A percentile compares a stretch with the other conserved stretches of the same genome.
These are phyloP conservation scores for Aspergillus heteromorphus DNA, from an alignment of 495 filamentous ascomycete genomes.

Conservation along the genomic window DNA sequence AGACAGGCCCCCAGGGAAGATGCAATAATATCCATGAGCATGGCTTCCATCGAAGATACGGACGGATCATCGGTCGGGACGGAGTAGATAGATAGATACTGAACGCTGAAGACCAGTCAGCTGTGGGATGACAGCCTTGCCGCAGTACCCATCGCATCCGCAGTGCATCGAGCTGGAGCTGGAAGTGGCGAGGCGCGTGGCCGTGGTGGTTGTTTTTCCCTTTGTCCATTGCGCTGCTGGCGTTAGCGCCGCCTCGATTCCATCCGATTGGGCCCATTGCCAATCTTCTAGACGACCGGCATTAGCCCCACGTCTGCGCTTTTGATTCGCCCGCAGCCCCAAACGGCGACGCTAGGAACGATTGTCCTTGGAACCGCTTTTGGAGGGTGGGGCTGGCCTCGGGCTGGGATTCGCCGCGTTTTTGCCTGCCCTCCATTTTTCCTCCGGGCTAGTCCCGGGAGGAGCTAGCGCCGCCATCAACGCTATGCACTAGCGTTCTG, in stretches of 20 bases:
- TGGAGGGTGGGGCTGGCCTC: conserved; percentile 13
- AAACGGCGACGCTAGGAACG: conserved; percentile 39
- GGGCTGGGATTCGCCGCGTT: conserved; percentile 9
- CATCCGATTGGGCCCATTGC: conserved; percentile 17
- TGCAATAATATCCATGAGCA: too few relatives aligned
- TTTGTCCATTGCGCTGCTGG: conserved; percentile 1
- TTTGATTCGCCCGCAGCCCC: conserved; percentile 12
- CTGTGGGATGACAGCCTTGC: too few relatives aligned
- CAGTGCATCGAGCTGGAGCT: too few relatives aligned
- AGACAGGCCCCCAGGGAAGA: too few relatives aligned
- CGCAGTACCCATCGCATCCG: background rate
- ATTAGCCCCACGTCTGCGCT: conserved; percentile 10
- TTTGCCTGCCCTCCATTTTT: conserved; percentile 8
- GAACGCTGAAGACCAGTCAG: too few relatives aligned
- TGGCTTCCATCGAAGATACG: too few relatives aligned
- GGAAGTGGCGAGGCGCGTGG: background rate
- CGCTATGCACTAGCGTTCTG: background rate
- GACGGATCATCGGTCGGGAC: too few relatives aligned
- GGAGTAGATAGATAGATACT: too few relatives aligned
- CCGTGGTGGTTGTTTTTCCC: background rate
- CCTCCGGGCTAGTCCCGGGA: conserved; percentile 2
- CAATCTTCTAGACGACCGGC: conserved; percentile 17
- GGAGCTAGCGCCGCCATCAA: background rate
- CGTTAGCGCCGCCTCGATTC: conserved; percentile 6
- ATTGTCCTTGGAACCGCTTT: conserved; percentile 27